Base-by-base conservation (phyloP, 768 basidiomycete species). In the Russula sp. region DNA sequence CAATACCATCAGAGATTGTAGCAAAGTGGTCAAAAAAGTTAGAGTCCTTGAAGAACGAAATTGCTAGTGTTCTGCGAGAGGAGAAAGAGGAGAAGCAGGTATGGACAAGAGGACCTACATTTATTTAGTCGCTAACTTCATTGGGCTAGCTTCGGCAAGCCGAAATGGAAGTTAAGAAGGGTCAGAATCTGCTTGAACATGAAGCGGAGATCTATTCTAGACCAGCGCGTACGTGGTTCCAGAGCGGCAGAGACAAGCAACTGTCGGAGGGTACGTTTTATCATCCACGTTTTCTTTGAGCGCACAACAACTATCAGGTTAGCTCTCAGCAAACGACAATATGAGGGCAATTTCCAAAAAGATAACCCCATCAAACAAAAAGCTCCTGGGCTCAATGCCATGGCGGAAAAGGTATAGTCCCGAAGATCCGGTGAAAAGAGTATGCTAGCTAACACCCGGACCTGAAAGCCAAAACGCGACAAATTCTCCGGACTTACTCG, bases 181-280 rank as follows among this genome's bases (percentile, higher is more conserved):
- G 94, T 22, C 84, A 96, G 75, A 99, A 99, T 73, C 85, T 98
- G 81, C 84, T 98, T 54, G 89, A 97, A 72, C 93, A 98, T 66
- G 83, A 91, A 74, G 84, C 80, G 11, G 96, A 98, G 76, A 99
- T 99, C 68, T 91, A 85, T 73, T 87, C 91, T 22, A 80, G 95
- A 62, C 97, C 97, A 6, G 93, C 94, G 18, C 82, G 96, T 69
- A 98, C 94, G n/a, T 99, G 97, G 97, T 99, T 99, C 81, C 97
- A 98, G 76, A 85, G 81, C 9, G 79, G 80, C 61, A 89, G 88
- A 73, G 93, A 97, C 69, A 98, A 90, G 77, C 75, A 79, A 65
- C 84, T 82, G 63, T 82, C 93, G 5, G 84, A 88, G 84, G 88
- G 94, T 96, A 65, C 7, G 57, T 68, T 44, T 47, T 32, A 44